A percentile compares a stretch with the other conserved stretches of the same genome.
Evolutionary conservation across 305 asterid species (phyloP).

Genomic region (Solanum hybrid): DNA sequence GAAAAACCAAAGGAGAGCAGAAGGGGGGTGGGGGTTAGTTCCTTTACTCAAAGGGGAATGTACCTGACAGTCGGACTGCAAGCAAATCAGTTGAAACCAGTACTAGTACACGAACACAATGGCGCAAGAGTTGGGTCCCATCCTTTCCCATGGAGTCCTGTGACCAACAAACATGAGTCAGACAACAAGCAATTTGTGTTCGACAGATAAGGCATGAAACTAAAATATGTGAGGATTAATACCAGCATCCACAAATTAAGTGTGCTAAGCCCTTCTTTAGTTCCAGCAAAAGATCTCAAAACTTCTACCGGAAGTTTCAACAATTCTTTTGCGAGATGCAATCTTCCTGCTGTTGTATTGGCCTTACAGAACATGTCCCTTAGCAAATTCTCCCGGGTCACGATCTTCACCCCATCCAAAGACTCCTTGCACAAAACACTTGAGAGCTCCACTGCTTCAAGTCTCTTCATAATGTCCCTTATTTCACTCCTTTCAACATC

Average conservation of each 20-base stretch:
- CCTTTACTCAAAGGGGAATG: background rate
- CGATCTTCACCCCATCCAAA: slow-evolving; percentile 42
- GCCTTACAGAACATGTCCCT: slow-evolving; percentile 80
- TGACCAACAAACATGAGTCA: slow-evolving; percentile 11
- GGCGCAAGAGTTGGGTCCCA: slow-evolving; percentile 99
- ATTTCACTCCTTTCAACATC: slow-evolving; percentile 74
- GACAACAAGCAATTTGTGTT: slow-evolving; percentile 10
- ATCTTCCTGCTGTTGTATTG: slow-evolving; percentile 75
- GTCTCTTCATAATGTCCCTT: slow-evolving; percentile 71
- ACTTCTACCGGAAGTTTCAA: slow-evolving; percentile 77
- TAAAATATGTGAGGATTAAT: slow-evolving; percentile 8
- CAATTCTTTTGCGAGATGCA: slow-evolving; percentile 83
- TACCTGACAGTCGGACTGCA: slow-evolving; percentile 95
- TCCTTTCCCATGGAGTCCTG: slow-evolving; percentile 99
- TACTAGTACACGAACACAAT: slow-evolving; percentile 92
- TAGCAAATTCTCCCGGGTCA: slow-evolving; percentile 56
- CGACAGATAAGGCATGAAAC: background rate
- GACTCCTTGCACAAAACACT: slow-evolving; percentile 46
- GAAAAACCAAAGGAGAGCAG: background rate
- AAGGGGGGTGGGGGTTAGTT: background rate
- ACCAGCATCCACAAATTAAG: slow-evolving; percentile 97
- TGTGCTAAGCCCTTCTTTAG: slow-evolving; percentile 72
- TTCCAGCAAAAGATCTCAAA: slow-evolving; percentile 88
- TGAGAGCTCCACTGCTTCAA: slow-evolving; percentile 68
- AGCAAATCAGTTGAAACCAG: slow-evolving; percentile 82